Base-by-base conservation (phyloP, 768 basidiomycete genomes). In the Clavaria fumosa region DNA sequence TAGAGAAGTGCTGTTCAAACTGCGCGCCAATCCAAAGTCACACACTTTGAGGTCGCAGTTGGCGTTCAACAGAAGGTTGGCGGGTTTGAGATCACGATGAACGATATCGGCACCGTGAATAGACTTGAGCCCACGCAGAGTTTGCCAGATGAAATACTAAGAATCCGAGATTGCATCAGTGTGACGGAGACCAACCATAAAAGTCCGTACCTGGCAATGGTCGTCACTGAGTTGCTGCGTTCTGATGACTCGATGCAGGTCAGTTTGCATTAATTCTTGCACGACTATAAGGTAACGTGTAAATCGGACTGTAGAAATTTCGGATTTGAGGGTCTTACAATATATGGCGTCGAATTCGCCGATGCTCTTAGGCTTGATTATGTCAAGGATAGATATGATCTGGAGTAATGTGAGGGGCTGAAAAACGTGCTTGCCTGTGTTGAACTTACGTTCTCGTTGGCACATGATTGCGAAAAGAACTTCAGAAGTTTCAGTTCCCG, bases 351-450 rank as follows among this genome's bases (percentile, higher is more conserved):
- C 83, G 65, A 93, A 93, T 3, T 66, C 63, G 3, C 80, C 75
- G 28, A 81, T 53, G 3, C 72, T 70, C 3, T 74, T 56, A 2
- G 89, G 89, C 54, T 81, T 85, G 59, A 84, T 69, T 51, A 91
- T 89, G 53, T 90, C 90, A 45, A 93, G 61, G 50, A 95, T 85
- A 9, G 85, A 82, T 47, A 96, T 85, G 52, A 93, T 90, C 80
- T 93, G 37, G 17, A 28, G 15, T 14, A 18, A 20, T 22, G 19
- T 31, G 36, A 30, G 37, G 44, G 39, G 20, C 28, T 30, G 12
- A 37, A 41, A 34, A 28, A 41, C 27, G 35, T 19, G 44, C 15
- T 37, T 35, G 20, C 17, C 22, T 24, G 15, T 17, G 10, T 4
- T 10, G 27, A 23, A 47, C 66, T 41, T 52, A 79, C 81, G 50